Evolutionary conservation across 78 protist species (phyloP), one percentile per base, ranked within the genome.

Genomic region (Dictyostelium discoideum): DNA sequence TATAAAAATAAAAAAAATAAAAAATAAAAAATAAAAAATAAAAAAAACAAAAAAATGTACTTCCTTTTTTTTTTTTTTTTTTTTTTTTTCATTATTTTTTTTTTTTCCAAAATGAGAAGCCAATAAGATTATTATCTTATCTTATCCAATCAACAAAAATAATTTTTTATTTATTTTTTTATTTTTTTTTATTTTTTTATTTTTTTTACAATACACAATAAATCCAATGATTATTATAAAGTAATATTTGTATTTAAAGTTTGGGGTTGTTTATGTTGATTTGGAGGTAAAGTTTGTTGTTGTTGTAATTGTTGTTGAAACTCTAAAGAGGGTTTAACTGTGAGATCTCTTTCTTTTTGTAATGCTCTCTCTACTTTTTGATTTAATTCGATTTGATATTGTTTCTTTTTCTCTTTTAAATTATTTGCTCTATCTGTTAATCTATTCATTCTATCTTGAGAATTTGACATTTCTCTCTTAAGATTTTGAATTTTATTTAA

Each of bases 321-420:
- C 73, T 90, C 84, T 82, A 86, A 37, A 29, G 95, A 82, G 10
- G 95, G 95, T 73, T 82, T 90, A 46, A 82, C 88, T 0, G 84
- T 90, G 20, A 90, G 26, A 73, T 90, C 95, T 82, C 95, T 63
- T 72, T 90, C 95, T 83, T 46, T 80, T 72, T 90, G 95, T 39
- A 90, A 50, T 73, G 87, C 88, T 50, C 84, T 90, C 29, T 90
- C 95, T 0, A 82, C 82, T 81, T 77, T 85, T 20, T 83, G 84
- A 82, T 80, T 72, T 50, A 90, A 32, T 67, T 42, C 42, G 4
- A 57, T 72, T 46, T 81, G 65, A 90, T 90, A 85, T 48, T 82
- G 88, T 90, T 90, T 85, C 42, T 90, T 90, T 63, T 90, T 90
- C 18, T 90, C 95, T 72, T 82, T 80, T 50, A 90, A 39, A 69